A percentile compares a stretch with the other conserved stretches of the same genome.
Evolutionary conservation across 1,284 basidiomycete species (phyloP).

Genomic region (Takashimella tepidaria): DNA sequence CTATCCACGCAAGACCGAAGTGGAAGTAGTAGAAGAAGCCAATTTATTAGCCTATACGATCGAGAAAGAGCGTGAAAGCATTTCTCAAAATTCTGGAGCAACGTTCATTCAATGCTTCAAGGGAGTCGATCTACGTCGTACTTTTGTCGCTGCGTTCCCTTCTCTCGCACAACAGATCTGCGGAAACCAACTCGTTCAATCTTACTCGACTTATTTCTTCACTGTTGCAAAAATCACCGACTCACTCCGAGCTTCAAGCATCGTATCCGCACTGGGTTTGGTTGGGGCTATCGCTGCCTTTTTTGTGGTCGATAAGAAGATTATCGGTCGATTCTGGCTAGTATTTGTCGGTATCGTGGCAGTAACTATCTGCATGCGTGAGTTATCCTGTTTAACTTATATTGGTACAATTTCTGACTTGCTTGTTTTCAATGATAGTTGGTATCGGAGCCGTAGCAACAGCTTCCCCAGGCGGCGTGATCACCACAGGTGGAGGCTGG

Average conservation of each 20-base stretch:
- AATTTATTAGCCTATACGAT: too few relatives aligned
- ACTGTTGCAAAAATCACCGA: conserved; percentile 14
- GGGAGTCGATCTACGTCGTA: conserved; percentile 40
- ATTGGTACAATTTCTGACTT: conserved; percentile 9
- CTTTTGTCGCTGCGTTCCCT: conserved; percentile 23
- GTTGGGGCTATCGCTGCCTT: conserved; percentile 13
- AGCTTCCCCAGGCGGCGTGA: conserved; percentile 9
- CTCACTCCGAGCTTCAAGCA: conserved; percentile 1
- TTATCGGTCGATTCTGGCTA: conserved; percentile 12
- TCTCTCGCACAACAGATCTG: conserved; percentile 15
- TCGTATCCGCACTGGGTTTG: conserved; percentile 14
- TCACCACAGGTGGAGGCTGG: conserved; percentile 5
- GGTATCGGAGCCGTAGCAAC: too few relatives aligned
- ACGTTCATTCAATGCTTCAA: conserved; percentile 43
- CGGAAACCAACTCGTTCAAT: conserved; percentile 13
- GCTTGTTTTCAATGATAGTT: conserved; percentile 9
- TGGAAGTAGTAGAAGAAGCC: too few relatives aligned
- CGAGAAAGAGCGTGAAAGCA: conserved; percentile 13
- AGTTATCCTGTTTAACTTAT: not conserved
- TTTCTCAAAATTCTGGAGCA: conserved; percentile 3
- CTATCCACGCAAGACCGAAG: conserved; percentile 24
- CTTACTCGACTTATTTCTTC: conserved; percentile 23
- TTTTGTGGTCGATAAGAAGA: conserved; percentile 18
- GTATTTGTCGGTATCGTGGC: conserved; percentile 14
- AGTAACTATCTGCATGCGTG: conserved; percentile 21